These are phyloP conservation scores for Sugiyamaella pinicola DNA, from an alignment of 1,139 yeast species.

Conservation along the genomic window DNA sequence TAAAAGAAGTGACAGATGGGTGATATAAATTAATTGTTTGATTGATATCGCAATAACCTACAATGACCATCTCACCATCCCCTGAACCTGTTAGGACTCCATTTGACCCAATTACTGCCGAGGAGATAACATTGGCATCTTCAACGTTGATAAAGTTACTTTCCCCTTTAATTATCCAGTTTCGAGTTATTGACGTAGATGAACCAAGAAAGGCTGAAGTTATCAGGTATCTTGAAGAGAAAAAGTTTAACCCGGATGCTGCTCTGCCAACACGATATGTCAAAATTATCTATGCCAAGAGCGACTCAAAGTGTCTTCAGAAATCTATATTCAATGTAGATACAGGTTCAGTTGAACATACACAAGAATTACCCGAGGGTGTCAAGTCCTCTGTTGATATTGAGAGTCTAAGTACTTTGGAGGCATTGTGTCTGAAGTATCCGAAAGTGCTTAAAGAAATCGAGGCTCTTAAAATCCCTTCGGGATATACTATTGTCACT, in stretches of 20 bases:
- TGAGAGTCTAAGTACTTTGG: slow-evolving; percentile 61
- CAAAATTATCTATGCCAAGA: slow-evolving; percentile 56
- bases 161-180: slow-evolving; percentile 14
- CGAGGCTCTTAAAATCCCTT: slow-evolving; percentile 58
- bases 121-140: slow-evolving; percentile 21
- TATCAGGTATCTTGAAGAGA: slow-evolving; percentile 63
- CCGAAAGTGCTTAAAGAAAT: slow-evolving; percentile 55
- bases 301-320: slow-evolving; percentile 47
- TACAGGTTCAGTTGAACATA: slow-evolving; percentile 57
- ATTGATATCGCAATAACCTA: too few species aligned
- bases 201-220: slow-evolving; percentile 77
- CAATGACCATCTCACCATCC: neutral
- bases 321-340: slow-evolving; percentile 71
- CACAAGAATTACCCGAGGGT: slow-evolving; percentile 56
- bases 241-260: slow-evolving; percentile 53
- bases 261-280: slow-evolving; percentile 55
- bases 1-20: neutral
- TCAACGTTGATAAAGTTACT: slow-evolving; percentile 10
- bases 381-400: slow-evolving; percentile 68
- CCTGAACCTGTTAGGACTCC: slow-evolving; percentile 4
- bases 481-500: slow-evolving; percentile 41
- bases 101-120: slow-evolving; percentile 23
- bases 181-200: slow-evolving; percentile 40
- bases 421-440: slow-evolving; percentile 53
- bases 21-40: neutral